Evolutionary conservation across 1,284 basidiomycete genomes (phyloP).

Genomic region (Puccinia coronata): DNA sequence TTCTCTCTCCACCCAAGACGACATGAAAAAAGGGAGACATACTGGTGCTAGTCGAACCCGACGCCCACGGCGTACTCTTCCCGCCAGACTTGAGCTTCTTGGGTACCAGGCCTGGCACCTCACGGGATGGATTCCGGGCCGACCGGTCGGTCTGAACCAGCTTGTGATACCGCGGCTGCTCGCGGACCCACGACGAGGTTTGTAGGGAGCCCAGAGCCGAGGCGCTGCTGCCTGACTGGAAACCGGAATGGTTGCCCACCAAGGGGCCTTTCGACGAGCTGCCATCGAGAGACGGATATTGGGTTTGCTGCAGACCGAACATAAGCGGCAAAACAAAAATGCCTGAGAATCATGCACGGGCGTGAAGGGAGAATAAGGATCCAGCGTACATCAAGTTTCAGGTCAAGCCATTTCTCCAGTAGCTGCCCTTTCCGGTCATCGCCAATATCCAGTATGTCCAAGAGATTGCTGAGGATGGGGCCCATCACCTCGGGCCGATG

Average conservation of each 20-base stretch:
- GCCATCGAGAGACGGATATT: conserved; percentile 44
- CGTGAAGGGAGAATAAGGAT: conserved; percentile 46
- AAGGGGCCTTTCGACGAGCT: background rate
- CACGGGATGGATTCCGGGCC: background rate
- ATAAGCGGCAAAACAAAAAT: background rate
- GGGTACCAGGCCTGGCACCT: conserved; percentile 1
- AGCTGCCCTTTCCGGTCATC: conserved; percentile 75
- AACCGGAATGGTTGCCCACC: background rate
- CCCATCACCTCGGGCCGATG: conserved; percentile 73
- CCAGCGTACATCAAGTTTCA: conserved; percentile 73
- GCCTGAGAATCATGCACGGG: background rate
- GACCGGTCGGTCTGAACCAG: conserved; percentile 1
- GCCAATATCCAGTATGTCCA: conserved; percentile 70
- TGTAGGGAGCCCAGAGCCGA: background rate
- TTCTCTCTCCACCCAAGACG: background rate
- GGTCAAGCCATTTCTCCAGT: conserved; percentile 75
- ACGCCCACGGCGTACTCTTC: background rate
- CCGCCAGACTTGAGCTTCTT: conserved; percentile 10
- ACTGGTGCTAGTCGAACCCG: background rate
- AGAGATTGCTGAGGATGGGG: conserved; percentile 73
- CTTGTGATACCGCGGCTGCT: background rate
- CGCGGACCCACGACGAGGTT: conserved; percentile 9
- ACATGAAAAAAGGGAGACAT: background rate
- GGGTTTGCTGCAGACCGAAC: conserved; percentile 27
- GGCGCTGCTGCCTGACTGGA: background rate